Evolutionary conservation across 176 grass and related monocot genomes (phyloP).

Genomic region (Musa acuminata): DNA sequence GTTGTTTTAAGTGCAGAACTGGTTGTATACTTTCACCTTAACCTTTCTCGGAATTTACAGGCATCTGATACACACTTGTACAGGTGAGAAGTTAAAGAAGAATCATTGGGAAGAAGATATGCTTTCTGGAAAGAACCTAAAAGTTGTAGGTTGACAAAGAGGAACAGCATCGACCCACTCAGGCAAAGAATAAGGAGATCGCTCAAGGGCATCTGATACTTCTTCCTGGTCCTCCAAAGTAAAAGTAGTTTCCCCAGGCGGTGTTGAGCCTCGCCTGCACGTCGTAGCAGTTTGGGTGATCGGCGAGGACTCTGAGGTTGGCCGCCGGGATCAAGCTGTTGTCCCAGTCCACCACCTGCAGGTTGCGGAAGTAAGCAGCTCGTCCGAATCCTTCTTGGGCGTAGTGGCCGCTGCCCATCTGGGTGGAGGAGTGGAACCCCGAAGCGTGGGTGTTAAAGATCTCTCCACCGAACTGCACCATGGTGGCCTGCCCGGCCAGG

Average conservation of each 20-base stretch:
- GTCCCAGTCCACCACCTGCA: neutral
- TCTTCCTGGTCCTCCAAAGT: slow-evolving; percentile 8
- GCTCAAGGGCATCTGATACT: neutral
- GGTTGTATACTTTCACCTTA: too few relatives aligned
- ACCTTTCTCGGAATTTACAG: too few relatives aligned
- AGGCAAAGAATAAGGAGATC: neutral
- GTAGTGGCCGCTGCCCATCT: slow-evolving; percentile 16
- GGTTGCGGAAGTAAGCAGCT: neutral
- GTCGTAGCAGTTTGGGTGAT: neutral
- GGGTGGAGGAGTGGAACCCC: slow-evolving; percentile 4
- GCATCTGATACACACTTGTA: too few relatives aligned
- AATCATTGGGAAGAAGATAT: too few relatives aligned
- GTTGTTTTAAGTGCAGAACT: too few relatives aligned
- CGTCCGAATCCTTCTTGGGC: neutral
- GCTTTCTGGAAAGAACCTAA: too few relatives aligned
- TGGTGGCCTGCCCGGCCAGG: neutral
- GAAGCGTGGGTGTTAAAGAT: neutral
- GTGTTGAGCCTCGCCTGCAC: neutral
- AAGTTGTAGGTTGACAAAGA: too few relatives aligned
- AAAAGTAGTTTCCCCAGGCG: neutral
- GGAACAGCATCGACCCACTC: too few relatives aligned
- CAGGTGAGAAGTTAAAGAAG: too few relatives aligned
- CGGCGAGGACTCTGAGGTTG: neutral
- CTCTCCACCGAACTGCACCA: slow-evolving; percentile 9
- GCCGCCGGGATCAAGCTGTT: neutral